These are phyloP conservation scores for Trichosanthes cucumerina DNA, from an alignment of 306 rosid genomes.

Conservation along the genomic window DNA sequence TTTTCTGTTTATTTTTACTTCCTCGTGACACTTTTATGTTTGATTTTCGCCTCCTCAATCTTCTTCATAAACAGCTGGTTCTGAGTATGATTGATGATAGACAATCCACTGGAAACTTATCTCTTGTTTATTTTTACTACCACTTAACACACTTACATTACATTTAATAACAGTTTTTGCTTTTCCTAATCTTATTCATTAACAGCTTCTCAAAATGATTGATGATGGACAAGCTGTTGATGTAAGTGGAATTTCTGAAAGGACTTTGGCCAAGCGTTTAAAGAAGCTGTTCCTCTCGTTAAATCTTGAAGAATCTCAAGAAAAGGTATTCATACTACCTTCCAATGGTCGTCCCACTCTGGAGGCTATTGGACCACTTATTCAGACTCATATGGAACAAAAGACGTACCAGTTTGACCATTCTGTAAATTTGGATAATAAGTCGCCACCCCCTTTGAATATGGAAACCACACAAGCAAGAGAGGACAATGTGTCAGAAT, in stretches of 20 bases:
- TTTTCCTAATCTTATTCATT: not conserved
- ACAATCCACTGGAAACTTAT: constrained; percentile 50
- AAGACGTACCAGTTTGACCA: constrained; percentile 15
- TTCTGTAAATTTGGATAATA: constrained; percentile 23
- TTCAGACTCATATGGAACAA: constrained; percentile 27
- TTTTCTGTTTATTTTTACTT: not conserved
- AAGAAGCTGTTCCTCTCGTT: constrained; percentile 64
- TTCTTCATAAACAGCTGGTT: constrained; percentile 27
- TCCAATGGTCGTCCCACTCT: constrained; percentile 57
- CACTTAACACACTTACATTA: not conserved
- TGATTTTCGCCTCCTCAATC: constrained; percentile 7
- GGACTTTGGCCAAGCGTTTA: constrained; percentile 44
- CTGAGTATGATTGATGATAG: constrained; percentile 81
- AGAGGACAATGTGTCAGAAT: constrained; percentile 18
- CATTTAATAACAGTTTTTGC: not conserved
- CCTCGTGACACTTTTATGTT: not conserved
- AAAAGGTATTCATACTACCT: constrained; percentile 55
- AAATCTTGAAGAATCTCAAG: constrained; percentile 55
- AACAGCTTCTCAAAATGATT: constrained; percentile 80
- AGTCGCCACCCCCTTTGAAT: constrained; percentile 24
- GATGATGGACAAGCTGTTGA: constrained; percentile 95
- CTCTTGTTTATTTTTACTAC: not conserved
- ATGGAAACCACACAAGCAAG: constrained; percentile 19
- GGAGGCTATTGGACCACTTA: constrained; percentile 57
- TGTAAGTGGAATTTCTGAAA: constrained; percentile 72